Conservation (phyloP, 2,329 filamentous ascomycete species). For the Apiospora kogelbergensis region DNA sequence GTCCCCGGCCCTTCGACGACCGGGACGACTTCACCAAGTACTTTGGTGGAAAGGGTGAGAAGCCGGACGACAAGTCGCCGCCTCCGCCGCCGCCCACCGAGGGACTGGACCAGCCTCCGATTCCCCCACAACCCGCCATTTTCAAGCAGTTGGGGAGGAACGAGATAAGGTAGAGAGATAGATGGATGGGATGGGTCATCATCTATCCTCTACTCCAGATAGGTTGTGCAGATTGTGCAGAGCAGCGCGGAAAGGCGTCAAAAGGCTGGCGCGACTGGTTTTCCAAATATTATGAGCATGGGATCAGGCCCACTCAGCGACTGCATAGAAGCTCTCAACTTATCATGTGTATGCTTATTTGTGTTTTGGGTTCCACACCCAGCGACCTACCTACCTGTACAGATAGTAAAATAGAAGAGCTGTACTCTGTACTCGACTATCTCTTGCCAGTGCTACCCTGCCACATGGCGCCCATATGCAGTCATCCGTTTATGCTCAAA, state of each 20-base stretch:
- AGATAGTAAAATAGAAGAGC: constrained; percentile 17
- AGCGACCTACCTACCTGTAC: constrained; percentile 14
- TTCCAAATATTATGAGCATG: not conserved
- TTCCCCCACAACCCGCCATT: constrained; percentile 27
- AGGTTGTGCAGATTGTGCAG: not conserved
- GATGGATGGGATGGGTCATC: not conserved
- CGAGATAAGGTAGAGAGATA: not conserved
- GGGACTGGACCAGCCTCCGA: constrained; percentile 39
- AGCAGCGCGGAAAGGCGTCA: not conserved
- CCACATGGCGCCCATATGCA: not conserved
- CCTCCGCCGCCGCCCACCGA: constrained; percentile 55
- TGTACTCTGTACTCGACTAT: too few species aligned
- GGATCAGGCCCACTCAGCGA: constrained; percentile 8
- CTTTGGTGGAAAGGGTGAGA: constrained; percentile 61
- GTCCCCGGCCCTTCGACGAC: constrained; percentile 81
- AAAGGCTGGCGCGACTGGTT: constrained; percentile 1
- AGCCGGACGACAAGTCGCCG: constrained; percentile 51
- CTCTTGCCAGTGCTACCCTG: not conserved
- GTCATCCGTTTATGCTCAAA: not conserved
- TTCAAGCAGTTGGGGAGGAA: constrained; percentile 21
- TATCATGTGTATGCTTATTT: constrained; percentile 23
- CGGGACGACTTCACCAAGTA: constrained; percentile 91
- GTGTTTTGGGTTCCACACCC: constrained; percentile 13
- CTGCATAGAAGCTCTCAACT: constrained; percentile 28
- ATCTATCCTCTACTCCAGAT: not conserved